A percentile compares a stretch with the other conserved stretches of the same genome.
These are phyloP conservation scores for Trametes villosa DNA, from an alignment of 768 basidiomycete genomes.

Conservation along the genomic window DNA sequence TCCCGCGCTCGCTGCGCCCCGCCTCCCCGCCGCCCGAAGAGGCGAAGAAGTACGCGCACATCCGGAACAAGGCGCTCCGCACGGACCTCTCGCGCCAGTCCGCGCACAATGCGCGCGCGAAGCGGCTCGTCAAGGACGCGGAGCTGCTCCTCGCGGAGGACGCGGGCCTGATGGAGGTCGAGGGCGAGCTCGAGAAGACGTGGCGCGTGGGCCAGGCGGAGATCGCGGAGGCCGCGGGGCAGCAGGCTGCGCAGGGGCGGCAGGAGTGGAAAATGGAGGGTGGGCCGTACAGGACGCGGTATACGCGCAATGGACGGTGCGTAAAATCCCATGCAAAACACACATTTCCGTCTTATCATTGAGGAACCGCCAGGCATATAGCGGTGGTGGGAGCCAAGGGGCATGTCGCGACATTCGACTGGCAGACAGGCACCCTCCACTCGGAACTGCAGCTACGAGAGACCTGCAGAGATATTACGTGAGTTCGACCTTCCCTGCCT, in stretches of 20 bases:
- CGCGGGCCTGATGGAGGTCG: slow-evolving; percentile 72
- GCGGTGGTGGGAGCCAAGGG: slow-evolving; percentile 84
- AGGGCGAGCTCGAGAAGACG: slow-evolving; percentile 83
- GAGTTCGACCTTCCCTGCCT: slow-evolving; percentile 34
- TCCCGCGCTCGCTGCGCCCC: slow-evolving; percentile 72
- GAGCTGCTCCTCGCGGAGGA: slow-evolving; percentile 73
- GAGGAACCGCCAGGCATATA: slow-evolving; percentile 59
- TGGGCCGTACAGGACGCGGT: slow-evolving; percentile 83
- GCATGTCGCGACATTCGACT: slow-evolving; percentile 93
- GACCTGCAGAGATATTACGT: slow-evolving; percentile 92
- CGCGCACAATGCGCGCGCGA: slow-evolving; percentile 61
- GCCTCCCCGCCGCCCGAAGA: slow-evolving; percentile 50
- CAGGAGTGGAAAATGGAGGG: slow-evolving; percentile 83
- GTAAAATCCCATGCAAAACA: slow-evolving; percentile 40
- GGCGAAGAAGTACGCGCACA: slow-evolving; percentile 57
- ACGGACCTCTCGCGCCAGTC: slow-evolving; percentile 66
- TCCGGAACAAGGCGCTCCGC: slow-evolving; percentile 79
- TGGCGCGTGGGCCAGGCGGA: slow-evolving; percentile 88
- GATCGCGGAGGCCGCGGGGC: slow-evolving; percentile 64
- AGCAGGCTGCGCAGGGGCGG: slow-evolving; percentile 76
- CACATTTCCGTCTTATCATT: background rate
- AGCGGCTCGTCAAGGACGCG: slow-evolving; percentile 68
- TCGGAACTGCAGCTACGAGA: slow-evolving; percentile 89
- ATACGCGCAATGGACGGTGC: slow-evolving; percentile 93
- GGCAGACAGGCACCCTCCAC: slow-evolving; percentile 85